Evolutionary conservation across 2,329 filamentous ascomycete species (phyloP), one percentile per base, ranked within the genome.

Genomic region (Zasmidium citrigriseum): DNA sequence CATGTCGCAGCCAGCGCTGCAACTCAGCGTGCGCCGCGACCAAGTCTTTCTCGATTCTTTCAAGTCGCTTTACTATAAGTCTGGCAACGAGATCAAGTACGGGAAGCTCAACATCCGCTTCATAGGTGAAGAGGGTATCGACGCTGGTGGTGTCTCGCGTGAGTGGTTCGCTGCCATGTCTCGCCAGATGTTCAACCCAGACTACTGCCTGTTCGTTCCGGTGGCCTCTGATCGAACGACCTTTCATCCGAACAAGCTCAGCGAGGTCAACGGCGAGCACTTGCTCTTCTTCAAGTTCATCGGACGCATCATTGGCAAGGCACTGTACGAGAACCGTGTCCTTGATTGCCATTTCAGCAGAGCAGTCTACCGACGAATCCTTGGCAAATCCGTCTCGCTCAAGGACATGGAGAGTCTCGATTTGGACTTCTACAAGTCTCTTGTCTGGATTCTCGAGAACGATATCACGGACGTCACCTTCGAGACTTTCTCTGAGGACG

Each of bases 401-500:
- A 99, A 99, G 80, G 95, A 99, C 70, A 98, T 99, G 92, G 95
- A 99, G 76, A 97, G 93, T 21, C 89, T 99, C 61, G 95, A 99
- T 74, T 88, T 96, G 2, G 93, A 99, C 70, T 99, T 99, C 79
- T 97, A 98, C 85, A 99, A 98, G 76, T 98, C 93, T 14, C 83
- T 99, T 21, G 86, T 95, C 60, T 99, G 96, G 96, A 98, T 99
- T 87, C 82, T 98, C 58, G 91, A 96, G 73, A 98, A 99, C 70
- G 93, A 99, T 72, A 99, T 99, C 68, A 96, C 93, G 3, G 95
- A 98, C 70, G 92, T 98, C 70, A 95, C 98, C 68, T 95, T 91
- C 2, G 93, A 99, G 77, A 96, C 91, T 1, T 98, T 99, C 74
- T 95, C 93, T 11, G 87, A 96, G 24, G 93, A 97, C 72, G 89